Evolutionary conservation across 768 basidiomycete species (phyloP).

Genomic region (Boletus huronensis): DNA sequence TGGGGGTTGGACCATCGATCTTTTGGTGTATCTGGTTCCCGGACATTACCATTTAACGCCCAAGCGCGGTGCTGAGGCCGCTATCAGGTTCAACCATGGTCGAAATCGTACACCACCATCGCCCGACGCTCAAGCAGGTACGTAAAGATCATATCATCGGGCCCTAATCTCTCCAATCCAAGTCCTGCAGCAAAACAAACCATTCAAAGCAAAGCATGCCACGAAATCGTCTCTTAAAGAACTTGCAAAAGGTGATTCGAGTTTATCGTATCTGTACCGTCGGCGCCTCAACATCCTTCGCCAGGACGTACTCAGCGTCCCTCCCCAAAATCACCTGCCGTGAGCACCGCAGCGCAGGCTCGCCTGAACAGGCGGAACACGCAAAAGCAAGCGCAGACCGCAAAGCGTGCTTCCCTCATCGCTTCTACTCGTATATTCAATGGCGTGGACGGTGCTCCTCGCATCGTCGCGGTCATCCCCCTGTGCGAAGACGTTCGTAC

Average conservation of each 20-base stretch:
- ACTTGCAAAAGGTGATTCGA: conserved; percentile 79
- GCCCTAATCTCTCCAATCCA: background rate
- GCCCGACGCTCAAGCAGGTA: conserved; percentile 85
- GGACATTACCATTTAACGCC: background rate
- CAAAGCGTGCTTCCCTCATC: conserved; percentile 66
- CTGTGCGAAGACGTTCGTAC: conserved; percentile 65
- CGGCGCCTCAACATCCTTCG: background rate
- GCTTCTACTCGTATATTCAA: conserved; percentile 75
- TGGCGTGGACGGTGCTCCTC: conserved; percentile 73
- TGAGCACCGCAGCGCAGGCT: conserved; percentile 59
- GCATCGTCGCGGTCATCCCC: conserved; percentile 87
- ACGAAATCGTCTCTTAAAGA: conserved; percentile 83
- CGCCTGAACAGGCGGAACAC: conserved; percentile 79
- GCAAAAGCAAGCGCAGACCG: conserved; percentile 75
- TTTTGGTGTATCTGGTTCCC: background rate
- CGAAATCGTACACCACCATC: conserved; percentile 52
- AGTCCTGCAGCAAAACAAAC: conserved; percentile 71
- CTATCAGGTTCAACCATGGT: conserved; percentile 29
- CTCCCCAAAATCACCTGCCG: conserved; percentile 48
- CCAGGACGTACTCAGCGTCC: conserved; percentile 57
- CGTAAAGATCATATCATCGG: conserved; percentile 17
- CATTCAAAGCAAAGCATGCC: conserved; percentile 89
- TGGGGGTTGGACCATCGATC: background rate
- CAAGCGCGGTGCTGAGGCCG: background rate
- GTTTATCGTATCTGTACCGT: background rate